These are phyloP conservation scores for Fraxinus americana DNA, from an alignment of 257 asterid genomes.

Conservation along the genomic window DNA sequence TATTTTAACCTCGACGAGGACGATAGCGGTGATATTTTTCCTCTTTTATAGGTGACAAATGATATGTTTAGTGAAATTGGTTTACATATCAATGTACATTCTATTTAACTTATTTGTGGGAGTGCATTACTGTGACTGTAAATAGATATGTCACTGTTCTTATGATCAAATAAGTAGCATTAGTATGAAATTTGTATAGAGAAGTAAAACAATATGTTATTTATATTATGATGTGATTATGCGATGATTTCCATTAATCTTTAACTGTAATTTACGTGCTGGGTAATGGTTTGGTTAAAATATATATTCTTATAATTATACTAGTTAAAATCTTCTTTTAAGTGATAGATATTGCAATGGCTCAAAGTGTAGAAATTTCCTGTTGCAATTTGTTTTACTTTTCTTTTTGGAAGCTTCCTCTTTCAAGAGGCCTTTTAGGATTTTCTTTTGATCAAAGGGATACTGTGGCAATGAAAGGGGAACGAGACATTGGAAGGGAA, in stretches of 20 bases:
- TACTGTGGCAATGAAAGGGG: background rate
- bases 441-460: background rate
- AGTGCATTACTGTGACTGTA: conserved; percentile 26
- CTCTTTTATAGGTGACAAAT: conserved; percentile 49
- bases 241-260: background rate
- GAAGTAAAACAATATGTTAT: background rate
- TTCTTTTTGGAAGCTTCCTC: background rate
- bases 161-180: conserved; percentile 24
- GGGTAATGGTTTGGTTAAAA: background rate
- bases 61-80: conserved; percentile 1
- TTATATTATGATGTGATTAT: background rate
- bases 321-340: background rate
- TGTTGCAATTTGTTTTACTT: background rate
- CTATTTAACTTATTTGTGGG: conserved; percentile 11
- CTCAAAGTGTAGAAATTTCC: background rate
- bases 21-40: conserved; percentile 45
- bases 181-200: background rate
- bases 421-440: background rate
- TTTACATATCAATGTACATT: conserved; percentile 43
- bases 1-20: conserved; percentile 63
- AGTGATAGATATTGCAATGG: background rate
- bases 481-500: background rate
- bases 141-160: conserved; percentile 18
- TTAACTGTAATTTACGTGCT: background rate
- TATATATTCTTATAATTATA: background rate